A percentile compares a stretch with the other conserved stretches of the same genome.
Conservation (phyloP, 1,284 basidiomycete species). For the Trichosporon coremiiforme region DNA sequence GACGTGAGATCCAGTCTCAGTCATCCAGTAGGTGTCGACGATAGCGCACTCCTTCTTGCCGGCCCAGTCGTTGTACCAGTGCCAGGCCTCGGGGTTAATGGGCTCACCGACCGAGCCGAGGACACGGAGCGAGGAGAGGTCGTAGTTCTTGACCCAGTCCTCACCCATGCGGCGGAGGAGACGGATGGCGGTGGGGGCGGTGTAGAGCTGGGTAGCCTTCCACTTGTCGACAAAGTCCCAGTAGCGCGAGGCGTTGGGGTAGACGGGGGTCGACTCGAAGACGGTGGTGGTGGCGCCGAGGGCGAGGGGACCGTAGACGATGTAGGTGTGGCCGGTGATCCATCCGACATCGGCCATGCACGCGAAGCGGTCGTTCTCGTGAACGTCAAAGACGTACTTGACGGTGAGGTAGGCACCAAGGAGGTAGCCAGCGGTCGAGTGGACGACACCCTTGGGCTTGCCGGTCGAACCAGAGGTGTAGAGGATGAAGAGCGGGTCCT, state of each 20-base stretch:
- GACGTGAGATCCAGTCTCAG: slow-evolving; percentile 94
- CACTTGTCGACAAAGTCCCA: slow-evolving; percentile 95
- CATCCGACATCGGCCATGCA: slow-evolving; percentile 99
- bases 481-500: slow-evolving; percentile 84
- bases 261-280: slow-evolving; percentile 96
- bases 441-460: slow-evolving; percentile 55
- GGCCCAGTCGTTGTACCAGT: slow-evolving; percentile 93
- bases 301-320: slow-evolving; percentile 89
- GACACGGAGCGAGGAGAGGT: slow-evolving; percentile 80
- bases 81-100: slow-evolving; percentile 99
- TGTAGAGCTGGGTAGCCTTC: slow-evolving; percentile 93
- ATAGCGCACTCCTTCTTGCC: slow-evolving; percentile 87
- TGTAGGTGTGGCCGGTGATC: slow-evolving; percentile 99
- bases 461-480: slow-evolving; percentile 67
- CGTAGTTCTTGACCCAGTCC: slow-evolving; percentile 81
- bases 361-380: slow-evolving; percentile 86
- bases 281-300: slow-evolving; percentile 89
- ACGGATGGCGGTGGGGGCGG: slow-evolving; percentile 84
- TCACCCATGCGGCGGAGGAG: slow-evolving; percentile 84
- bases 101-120: slow-evolving; percentile 95
- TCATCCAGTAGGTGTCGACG: slow-evolving; percentile 97
- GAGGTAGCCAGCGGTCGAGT: slow-evolving; percentile 52
- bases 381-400: slow-evolving; percentile 96
- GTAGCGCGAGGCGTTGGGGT: slow-evolving; percentile 93
- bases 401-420: slow-evolving; percentile 87